Base-by-base conservation (phyloP, 2,329 filamentous ascomycete genomes). In the Arthrinium phaeospermum region DNA sequence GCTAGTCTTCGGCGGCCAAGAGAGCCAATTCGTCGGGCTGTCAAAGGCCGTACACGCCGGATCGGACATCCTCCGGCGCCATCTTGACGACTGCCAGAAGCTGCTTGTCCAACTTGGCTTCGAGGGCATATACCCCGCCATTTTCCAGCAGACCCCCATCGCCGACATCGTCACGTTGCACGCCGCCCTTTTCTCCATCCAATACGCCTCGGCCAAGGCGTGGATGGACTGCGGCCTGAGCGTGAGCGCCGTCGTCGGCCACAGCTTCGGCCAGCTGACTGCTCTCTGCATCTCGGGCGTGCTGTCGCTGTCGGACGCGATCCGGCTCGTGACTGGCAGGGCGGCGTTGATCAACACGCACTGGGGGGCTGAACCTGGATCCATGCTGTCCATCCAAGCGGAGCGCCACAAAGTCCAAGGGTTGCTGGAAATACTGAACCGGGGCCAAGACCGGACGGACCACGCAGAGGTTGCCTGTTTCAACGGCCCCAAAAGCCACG, bases 231-330 rank as follows among this genome's bases (percentile, higher is more conserved):
- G 75, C 24, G 82, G 83, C 1, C 34, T 82, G 10, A 24, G 72
- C 19, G 72, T 75, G 2, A 71, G 68, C 3, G 78, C 75, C 13
- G 75, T 83, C 0, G 77, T 85, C 0, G 84, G 83, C 0, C 83
- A 85, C 73, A 83, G 80, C 72, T 82, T 84, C 45, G 84, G 84
- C 1, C 80, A 86, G 74, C 76, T 86, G 4, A 81, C 82, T 0
- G 83, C 83, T 0, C 75, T 84, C 0, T 83, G 81, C 64, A 71
- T 85, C 0, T 75, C 82, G 0, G 80, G 80, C 0, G 71, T 73
- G 0, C 70, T 85, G 2, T 76, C 74, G 0, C 73, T 84, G 0
- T 3, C 72, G 4, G 80, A 83, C 49, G 75, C 80, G 0, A 49
- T 85, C 16, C 76, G 47, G 13, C 27, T 81, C 1, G 76, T 83